Evolutionary conservation across 768 basidiomycete genomes (phyloP).

Genomic region (Leccinum variicolor): DNA sequence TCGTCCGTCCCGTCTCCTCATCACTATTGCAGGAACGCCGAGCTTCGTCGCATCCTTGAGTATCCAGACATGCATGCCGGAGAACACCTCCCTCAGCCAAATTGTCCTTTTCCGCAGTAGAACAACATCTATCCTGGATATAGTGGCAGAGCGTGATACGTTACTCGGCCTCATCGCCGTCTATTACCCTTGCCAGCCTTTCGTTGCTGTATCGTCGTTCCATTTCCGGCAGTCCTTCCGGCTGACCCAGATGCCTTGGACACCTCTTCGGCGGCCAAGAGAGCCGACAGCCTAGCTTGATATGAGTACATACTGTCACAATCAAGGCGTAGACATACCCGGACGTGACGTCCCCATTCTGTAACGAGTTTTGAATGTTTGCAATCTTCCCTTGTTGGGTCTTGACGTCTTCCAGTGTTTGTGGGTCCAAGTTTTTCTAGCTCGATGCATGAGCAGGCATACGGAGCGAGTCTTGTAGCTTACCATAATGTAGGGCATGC

Average conservation of each 20-base stretch:
- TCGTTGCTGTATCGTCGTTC: conserved; percentile 26
- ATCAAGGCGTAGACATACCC: conserved; percentile 40
- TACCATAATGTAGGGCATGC: conserved; percentile 77
- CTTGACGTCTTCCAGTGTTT: conserved; percentile 60
- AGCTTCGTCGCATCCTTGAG: conserved; percentile 54
- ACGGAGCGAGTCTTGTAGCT: neutral
- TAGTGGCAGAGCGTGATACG: conserved; percentile 1
- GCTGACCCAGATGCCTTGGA: conserved; percentile 26
- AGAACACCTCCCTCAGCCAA: conserved; percentile 8
- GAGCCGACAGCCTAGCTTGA: conserved; percentile 39
- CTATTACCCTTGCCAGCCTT: conserved; percentile 36
- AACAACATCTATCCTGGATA: neutral
- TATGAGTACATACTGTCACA: conserved; percentile 2
- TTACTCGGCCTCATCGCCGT: conserved; percentile 24
- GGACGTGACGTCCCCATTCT: conserved; percentile 55
- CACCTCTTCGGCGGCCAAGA: conserved; percentile 41
- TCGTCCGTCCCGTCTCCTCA: conserved; percentile 11
- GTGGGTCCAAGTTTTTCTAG: conserved; percentile 77
- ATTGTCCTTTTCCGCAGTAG: conserved; percentile 4
- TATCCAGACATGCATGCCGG: conserved; percentile 36
- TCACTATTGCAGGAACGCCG: conserved; percentile 40
- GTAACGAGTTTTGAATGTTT: conserved; percentile 53
- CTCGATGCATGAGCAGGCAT: conserved; percentile 4
- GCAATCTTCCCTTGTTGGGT: conserved; percentile 56
- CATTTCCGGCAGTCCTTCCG: conserved; percentile 18